Base-by-base conservation (phyloP, 371 early-diverging fungal genomes). In the Rhizoclosmatium hyalinum region DNA sequence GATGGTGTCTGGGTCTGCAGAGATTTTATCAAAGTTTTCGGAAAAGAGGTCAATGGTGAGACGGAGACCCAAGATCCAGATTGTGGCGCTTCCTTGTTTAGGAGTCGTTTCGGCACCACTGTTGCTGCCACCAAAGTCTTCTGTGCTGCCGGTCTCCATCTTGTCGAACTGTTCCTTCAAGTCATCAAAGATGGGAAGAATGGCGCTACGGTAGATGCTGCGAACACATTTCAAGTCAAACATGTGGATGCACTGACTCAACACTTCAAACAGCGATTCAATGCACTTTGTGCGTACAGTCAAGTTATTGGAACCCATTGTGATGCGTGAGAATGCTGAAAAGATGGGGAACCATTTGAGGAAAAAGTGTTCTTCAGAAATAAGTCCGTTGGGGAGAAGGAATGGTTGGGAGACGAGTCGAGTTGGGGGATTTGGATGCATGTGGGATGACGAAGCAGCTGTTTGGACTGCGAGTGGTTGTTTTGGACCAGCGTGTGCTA, bases 321-420 rank as follows among this genome's bases (percentile, higher is more conserved):
- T 74, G 50, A 88, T 77, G 19, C 86, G 77, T 14, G 87, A 85
- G 21, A 85, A 79, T 3, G 86, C 82, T n/a, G 88, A 83, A 32
- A 88, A 80, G 60, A 88, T 83, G 14, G 88, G 88, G 75, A 87
- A 88, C 87, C 88, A 88, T 67, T 81, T 83, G n/a, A 88, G 69
- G 69, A 82, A 85, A 68, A 85, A 88, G 58, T 87, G 86, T 44
- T 87, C 87, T 63, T 88, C 87, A 65, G 78, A 70, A 39, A 77
- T 73, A 41, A 74, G 63, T 44, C 80, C 77, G 44, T 43, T 45
- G 17, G 72, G 12, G 19, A 73, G 63, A 17, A 79, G 8, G 46
- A 75, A 69, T 6, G 82, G 79, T 44, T 69, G 73, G 0, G 71
- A 64, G 66, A 68, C 19, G 67, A 10, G 17, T 6, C 58, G 58